A percentile compares a stretch with the other conserved stretches of the same genome.
phyloP scores from a whole-genome alignment of 148 eudicot genomes.

The Camellia sinensis region DNA sequence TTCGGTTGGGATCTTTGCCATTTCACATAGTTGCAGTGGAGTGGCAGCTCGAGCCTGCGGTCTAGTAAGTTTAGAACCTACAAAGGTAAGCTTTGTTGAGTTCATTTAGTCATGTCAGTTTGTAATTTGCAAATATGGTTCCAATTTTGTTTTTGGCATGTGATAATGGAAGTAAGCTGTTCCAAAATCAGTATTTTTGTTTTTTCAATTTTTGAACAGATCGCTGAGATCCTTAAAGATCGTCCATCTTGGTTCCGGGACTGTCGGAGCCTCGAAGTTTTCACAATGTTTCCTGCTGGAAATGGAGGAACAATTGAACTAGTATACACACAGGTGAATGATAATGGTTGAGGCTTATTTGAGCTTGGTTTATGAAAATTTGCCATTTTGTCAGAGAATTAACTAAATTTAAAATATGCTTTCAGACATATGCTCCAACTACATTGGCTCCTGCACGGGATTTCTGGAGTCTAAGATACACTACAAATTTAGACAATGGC shows the following conservation, averaged over 20 bases:
- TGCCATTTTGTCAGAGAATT: not conserved
- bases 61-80: conserved; percentile 92
- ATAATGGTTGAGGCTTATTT: not conserved
- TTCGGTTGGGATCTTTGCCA: conserved; percentile 98
- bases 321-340: conserved; percentile 70
- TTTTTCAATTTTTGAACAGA: conserved; percentile 35
- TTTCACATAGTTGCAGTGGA: conserved; percentile 83
- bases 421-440: conserved; percentile 88
- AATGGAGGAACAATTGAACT: conserved; percentile 96
- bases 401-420: conserved; percentile 12
- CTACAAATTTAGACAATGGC: conserved; percentile 83
- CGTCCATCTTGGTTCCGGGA: conserved; percentile 98
- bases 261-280: conserved; percentile 89
- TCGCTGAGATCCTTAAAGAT: conserved; percentile 96
- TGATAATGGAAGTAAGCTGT: conserved; percentile 1
- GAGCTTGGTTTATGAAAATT: not conserved
- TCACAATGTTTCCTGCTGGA: conserved; percentile 84
- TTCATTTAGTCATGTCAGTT: not conserved
- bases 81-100: conserved; percentile 49
- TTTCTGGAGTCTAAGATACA: conserved; percentile 92
- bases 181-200: not conserved
- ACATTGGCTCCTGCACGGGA: conserved; percentile 94
- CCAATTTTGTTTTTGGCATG: not conserved
- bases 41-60: conserved; percentile 99
- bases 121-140: not conserved